Evolutionary conservation across 495 filamentous ascomycete species (phyloP).

Genomic region (Podospora pseudopauciseta): DNA sequence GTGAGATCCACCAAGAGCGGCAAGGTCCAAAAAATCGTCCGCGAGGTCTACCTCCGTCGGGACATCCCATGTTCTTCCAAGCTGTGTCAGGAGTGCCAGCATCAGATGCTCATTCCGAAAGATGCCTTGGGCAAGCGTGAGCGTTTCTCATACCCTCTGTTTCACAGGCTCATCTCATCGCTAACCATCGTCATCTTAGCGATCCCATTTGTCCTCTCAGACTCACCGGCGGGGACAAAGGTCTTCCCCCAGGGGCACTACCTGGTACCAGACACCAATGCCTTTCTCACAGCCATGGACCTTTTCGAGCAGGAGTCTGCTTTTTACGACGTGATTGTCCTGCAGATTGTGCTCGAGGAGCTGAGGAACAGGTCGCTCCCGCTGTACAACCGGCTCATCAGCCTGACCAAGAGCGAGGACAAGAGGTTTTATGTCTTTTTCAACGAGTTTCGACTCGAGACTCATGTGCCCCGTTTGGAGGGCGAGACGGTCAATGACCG

Average conservation of each 20-base stretch:
- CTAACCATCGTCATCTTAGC: slow-evolving; percentile 45
- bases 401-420: slow-evolving; percentile 86
- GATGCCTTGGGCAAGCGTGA: slow-evolving; percentile 75
- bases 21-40: slow-evolving; percentile 97
- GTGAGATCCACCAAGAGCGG: slow-evolving; percentile 88
- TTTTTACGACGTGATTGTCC: slow-evolving; percentile 91
- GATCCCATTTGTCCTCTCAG: slow-evolving; percentile 79
- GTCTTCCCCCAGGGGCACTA: slow-evolving; percentile 85
- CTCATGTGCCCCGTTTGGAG: slow-evolving; percentile 67
- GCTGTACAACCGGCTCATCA: slow-evolving; percentile 87
- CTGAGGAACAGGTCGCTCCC: slow-evolving; percentile 89
- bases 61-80: slow-evolving; percentile 97
- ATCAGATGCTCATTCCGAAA: slow-evolving; percentile 63
- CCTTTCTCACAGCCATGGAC: slow-evolving; percentile 92
- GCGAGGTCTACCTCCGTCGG: slow-evolving; percentile 89
- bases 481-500: slow-evolving; percentile 94
- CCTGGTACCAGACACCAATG: slow-evolving; percentile 94
- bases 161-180: slow-evolving; percentile 15
- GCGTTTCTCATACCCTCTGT: slow-evolving; percentile 13
- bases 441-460: slow-evolving; percentile 95
- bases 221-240: slow-evolving; percentile 77
- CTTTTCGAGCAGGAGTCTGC: slow-evolving; percentile 86
- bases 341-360: slow-evolving; percentile 95
- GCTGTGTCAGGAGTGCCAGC: slow-evolving; percentile 75
- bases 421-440: slow-evolving; percentile 99